Evolutionary conservation across 2,329 filamentous ascomycete genomes (phyloP).

Genomic region (Graphiopsis chlorocephala): DNA sequence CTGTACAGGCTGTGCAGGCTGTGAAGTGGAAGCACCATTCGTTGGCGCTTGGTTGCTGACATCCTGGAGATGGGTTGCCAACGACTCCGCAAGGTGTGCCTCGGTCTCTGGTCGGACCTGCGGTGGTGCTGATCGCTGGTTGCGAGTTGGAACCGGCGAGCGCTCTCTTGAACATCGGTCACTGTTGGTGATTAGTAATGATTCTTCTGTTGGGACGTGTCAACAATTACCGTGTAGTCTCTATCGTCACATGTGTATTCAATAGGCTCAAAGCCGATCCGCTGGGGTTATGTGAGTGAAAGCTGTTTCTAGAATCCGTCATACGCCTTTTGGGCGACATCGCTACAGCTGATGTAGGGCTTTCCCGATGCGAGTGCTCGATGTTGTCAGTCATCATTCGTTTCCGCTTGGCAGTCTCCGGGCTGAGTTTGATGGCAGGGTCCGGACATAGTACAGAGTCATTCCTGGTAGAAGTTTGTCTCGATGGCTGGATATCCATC

Average conservation of each 20-base stretch:
- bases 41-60: not conserved
- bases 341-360: not conserved
- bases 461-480: conserved; percentile 2
- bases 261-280: not conserved
- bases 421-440: conserved; percentile 12
- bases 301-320: not conserved
- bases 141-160: conserved; percentile 11
- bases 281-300: not conserved
- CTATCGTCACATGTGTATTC: not conserved
- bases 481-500: not conserved
- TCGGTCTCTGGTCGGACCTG: conserved; percentile 15
- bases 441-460: conserved; percentile 12
- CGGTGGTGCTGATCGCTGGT: conserved; percentile 8
- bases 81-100: conserved; percentile 13
- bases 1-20: not conserved
- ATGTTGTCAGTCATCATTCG: conserved; percentile 1
- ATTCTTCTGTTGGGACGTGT: not conserved
- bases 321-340: conserved; percentile 11
- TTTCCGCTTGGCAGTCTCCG: conserved; percentile 12
- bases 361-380: not conserved
- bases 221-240: not conserved
- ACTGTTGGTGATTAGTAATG: not conserved
- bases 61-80: conserved; percentile 14
- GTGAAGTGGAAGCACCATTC: not conserved
- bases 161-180: conserved; percentile 11